Base-by-base conservation (phyloP, 805 yeast genomes). In the Jamesozyma hellenica region DNA sequence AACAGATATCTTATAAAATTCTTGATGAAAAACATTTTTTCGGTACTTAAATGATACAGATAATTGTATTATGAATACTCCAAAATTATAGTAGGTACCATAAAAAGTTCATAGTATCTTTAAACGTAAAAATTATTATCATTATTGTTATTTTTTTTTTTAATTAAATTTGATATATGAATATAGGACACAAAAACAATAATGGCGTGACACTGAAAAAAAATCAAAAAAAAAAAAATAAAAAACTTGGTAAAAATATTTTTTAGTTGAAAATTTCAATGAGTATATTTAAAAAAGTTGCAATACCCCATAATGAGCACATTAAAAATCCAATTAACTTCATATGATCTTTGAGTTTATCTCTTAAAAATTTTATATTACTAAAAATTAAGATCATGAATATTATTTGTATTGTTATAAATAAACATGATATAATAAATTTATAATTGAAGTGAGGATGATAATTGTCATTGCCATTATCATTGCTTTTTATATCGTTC, bases 261-360 rank as follows among this genome's bases (percentile, higher is more conserved):
- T 27, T 10, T 16, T 16, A 31, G 13, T 6, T 16, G 17, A 48
- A 43, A 18, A 48, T 31, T 42, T 58, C 63, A 11, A 55, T 31
- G 12, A 51, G 14, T 10, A 58, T 50, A 37, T 56, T 56, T 29
- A 42, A 37, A 8, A 49, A 9, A 2, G 61, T 58, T 4, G 61
- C 52, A 6, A 46, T 10, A 3, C 43, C 50, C 61, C 62, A 57
- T 10, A 52, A 31, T 9, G 38, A 36, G 30, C 60, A 51, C 56
- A 57, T 52, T 3, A 21, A 7, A 3, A 57, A 18, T 2, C 62
- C 62, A 17, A 52, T 16, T 6, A 33, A n/a, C 35, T 42, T 46
- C 45, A 48, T 51, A 29, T 45, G 42, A 4, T 34, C 25, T 15
- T 43, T 42, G 14, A 41, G 29, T 43, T 42, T 40, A 16, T 44